phyloP scores from a whole-genome alignment of 495 filamentous ascomycete species.

The Trichoderma erinaceum region DNA sequence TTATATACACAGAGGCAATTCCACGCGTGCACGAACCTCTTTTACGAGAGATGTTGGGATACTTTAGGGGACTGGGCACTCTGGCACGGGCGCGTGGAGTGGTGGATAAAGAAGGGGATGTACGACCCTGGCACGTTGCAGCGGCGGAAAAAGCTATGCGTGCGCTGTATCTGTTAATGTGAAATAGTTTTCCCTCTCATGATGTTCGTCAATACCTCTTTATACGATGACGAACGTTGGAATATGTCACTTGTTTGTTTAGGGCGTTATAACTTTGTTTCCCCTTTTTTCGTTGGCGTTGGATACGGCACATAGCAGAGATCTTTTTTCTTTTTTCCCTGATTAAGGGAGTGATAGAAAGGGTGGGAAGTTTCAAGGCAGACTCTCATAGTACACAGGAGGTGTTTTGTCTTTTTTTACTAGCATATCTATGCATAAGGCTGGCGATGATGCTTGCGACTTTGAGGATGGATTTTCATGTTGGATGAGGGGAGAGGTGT shows the following conservation, averaged over 20 bases:
- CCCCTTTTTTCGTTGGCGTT: neutral
- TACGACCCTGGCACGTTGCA: constrained; percentile 80
- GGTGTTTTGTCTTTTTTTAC: neutral
- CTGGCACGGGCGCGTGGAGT: constrained; percentile 66
- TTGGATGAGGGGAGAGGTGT: neutral
- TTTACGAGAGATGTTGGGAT: constrained; percentile 64
- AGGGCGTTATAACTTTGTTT: neutral
- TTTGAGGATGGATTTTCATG: neutral
- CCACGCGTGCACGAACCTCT: constrained; percentile 52
- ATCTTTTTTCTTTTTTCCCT: neutral
- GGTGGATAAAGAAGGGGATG: constrained; percentile 53
- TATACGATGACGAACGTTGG: neutral
- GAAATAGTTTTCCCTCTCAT: constrained; percentile 16
- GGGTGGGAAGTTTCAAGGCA: neutral
- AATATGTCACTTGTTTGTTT: neutral
- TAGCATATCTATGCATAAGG: neutral
- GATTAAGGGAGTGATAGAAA: neutral
- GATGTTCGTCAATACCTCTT: neutral
- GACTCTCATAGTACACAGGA: neutral
- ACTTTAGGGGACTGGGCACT: constrained; percentile 69
- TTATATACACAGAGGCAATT: constrained; percentile 51
- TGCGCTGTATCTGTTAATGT: constrained; percentile 53
- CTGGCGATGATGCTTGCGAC: neutral
- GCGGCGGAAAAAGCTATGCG: constrained; percentile 64
- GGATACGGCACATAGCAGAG: neutral